phyloP scores from a whole-genome alignment of 306 rosid species.

The Herpetospermum pedunculosum region DNA sequence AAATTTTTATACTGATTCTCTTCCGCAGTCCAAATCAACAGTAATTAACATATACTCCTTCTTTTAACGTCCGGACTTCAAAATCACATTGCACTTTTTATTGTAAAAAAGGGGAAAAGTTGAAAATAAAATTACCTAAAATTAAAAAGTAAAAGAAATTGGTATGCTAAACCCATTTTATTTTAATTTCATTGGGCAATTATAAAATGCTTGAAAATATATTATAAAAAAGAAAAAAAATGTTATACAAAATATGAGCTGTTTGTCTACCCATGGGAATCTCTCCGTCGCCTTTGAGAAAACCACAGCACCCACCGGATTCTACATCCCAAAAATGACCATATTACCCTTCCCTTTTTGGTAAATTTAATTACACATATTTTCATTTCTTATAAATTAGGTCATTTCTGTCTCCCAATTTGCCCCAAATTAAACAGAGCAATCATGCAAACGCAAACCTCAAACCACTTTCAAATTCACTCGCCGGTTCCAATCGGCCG shows the following conservation, averaged over 20 bases:
- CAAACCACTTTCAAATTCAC: background rate
- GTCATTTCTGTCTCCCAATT: background rate
- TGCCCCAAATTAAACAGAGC: background rate
- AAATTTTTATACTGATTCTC: too few species aligned
- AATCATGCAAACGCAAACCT: slow-evolving; percentile 12
- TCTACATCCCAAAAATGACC: background rate
- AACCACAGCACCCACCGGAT: slow-evolving; percentile 46
- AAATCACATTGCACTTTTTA: too few species aligned
- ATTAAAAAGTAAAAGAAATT: too few species aligned
- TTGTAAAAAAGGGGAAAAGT: too few species aligned
- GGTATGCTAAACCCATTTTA: too few species aligned
- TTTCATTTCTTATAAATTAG: background rate
- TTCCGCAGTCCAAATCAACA: too few species aligned
- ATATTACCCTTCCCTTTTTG: background rate
- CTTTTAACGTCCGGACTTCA: too few species aligned
- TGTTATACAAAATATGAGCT: background rate
- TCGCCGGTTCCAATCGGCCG: slow-evolving; percentile 9
- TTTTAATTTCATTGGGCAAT: too few species aligned
- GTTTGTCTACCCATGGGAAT: background rate
- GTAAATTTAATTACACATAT: background rate
- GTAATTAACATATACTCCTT: too few species aligned
- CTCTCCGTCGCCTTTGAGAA: slow-evolving; percentile 3
- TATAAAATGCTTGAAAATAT: too few species aligned
- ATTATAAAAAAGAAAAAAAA: background rate
- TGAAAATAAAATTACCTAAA: too few species aligned